Base-by-base conservation (phyloP, 352 stramenopile species). In the Discostella stelligera region DNA sequence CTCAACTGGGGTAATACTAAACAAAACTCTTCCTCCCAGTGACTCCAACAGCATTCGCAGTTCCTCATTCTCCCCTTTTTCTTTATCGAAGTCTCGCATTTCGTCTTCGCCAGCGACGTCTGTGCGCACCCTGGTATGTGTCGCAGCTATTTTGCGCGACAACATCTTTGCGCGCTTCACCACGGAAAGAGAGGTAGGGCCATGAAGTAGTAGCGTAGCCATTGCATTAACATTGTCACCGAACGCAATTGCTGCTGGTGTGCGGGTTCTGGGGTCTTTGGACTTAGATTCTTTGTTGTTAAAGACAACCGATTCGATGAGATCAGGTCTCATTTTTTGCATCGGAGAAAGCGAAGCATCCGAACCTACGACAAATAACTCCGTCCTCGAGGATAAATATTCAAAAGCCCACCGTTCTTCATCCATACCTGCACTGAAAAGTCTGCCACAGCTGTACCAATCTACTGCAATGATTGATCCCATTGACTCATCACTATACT, bases 341-440 rank as follows among this genome's bases (percentile, higher is more conserved):
- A 27, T 25, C 9, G 21, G 46, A 16, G 16, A n/a, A 37, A 4
- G 20, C 9, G 14, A 10, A 2, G 27, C 3, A 23, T 50, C 32
- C 44, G 65, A 32, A 32, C 79, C 60, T 69, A 60, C 32, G 56
- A 74, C 58, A 66, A 75, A 71, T 16, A 90, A 77, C 54, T 73
- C 65, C 2, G 79, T 89, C 14, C 62, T 68, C 13, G 76, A 80
- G 37, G 61, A 50, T 39, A 90, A 68, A 60, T 70, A 74, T 55
- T 88, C 71, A 64, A 89, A 85, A 39, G 77, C 70, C 85, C 85
- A 91, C 66, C 71, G 61, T 74, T 91, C 85, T n/a, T 71, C 80
- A 48, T 83, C 72, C 68, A 78, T 72, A 49, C 64, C 70, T 21
- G 61, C 66, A 54, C 77, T 84, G 25, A 68, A 64, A 48, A 75